Evolutionary conservation across 108 stramenopile genomes (phyloP).

Genomic region (Nannochloropsis granulata): DNA sequence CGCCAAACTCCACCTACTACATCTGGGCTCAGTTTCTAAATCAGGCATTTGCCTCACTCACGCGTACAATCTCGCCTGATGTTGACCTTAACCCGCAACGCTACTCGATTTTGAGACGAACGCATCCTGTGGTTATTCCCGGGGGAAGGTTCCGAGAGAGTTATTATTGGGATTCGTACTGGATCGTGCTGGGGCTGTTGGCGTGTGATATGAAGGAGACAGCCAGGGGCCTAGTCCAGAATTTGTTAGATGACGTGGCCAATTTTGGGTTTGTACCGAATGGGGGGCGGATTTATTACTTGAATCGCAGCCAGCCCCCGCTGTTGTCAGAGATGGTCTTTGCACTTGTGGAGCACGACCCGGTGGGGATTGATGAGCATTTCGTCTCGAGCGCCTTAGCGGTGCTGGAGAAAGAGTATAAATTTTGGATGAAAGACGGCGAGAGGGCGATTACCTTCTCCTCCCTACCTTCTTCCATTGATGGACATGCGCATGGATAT

Average conservation of each 20-base stretch:
- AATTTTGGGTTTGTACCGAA: constrained; percentile 24
- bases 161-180: constrained; percentile 47
- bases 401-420: constrained; percentile 22
- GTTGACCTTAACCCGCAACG: constrained; percentile 6
- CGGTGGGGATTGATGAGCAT: neutral
- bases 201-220: constrained; percentile 6
- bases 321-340: constrained; percentile 29
- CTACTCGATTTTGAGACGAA: constrained; percentile 15
- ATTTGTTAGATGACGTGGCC: neutral
- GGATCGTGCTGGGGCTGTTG: constrained; percentile 38
- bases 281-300: constrained; percentile 41
- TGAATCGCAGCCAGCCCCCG: constrained; percentile 31
- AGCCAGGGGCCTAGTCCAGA: neutral
- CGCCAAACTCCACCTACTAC: neutral
- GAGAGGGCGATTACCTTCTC: constrained; percentile 3
- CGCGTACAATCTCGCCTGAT: neutral
- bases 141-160: constrained; percentile 38
- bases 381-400: neutral
- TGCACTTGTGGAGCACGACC: neutral
- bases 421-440: constrained; percentile 33
- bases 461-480: neutral
- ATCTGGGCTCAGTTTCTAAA: constrained; percentile 14
- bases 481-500: too few relatives aligned
- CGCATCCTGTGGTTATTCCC: constrained; percentile 15
- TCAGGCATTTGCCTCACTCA: constrained; percentile 3